These are phyloP conservation scores for Eucalyptus sideroxylon DNA, from an alignment of 345 rosid genomes.

Conservation along the genomic window DNA sequence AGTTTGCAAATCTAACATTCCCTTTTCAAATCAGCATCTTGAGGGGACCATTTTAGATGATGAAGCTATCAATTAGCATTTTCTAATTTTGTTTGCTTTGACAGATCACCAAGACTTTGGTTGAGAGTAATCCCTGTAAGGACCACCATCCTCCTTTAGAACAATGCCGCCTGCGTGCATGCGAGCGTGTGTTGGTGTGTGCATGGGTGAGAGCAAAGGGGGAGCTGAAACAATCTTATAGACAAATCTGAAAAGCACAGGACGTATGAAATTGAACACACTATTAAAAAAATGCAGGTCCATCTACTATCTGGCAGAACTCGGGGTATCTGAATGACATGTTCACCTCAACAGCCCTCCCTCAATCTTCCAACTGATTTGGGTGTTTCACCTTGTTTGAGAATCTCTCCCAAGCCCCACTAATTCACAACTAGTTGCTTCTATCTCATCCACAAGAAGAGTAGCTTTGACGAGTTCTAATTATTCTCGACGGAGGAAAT, in stretches of 20 bases:
- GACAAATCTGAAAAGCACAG: neutral
- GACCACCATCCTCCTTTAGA: neutral
- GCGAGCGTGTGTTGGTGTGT: neutral
- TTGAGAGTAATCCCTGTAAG: neutral
- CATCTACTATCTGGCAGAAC: neutral
- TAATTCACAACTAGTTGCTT: neutral
- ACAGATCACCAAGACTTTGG: neutral
- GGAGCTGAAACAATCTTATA: neutral
- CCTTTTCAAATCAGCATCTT: neutral
- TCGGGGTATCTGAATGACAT: neutral
- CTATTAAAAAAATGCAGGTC: neutral
- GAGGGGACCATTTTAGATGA: neutral
- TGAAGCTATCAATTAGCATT: neutral
- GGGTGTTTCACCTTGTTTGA: neutral
- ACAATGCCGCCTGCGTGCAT: neutral
- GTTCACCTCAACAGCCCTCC: neutral
- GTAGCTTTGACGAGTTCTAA: neutral
- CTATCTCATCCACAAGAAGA: neutral
- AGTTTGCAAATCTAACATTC: neutral
- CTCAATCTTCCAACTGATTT: neutral
- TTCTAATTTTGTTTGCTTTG: neutral
- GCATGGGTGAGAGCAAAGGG: neutral
- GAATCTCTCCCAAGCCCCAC: neutral
- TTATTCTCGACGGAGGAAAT: neutral
- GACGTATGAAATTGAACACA: neutral